Conservation (phyloP, 2,329 filamentous ascomycete species). For the Xylaria sp. region DNA sequence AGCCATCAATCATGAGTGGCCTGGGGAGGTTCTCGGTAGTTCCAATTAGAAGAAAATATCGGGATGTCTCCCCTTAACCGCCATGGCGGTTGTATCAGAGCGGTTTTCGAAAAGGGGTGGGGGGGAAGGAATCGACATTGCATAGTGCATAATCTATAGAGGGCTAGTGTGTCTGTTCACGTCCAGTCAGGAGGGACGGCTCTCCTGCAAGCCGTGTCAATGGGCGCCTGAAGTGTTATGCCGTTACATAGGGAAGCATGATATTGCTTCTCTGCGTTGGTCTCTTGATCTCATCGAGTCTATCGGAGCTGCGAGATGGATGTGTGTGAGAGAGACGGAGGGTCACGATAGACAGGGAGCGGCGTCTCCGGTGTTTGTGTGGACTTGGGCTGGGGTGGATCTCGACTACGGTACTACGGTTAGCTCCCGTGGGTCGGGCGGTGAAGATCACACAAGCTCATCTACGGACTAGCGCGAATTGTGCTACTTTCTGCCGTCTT, state of each 20-base stretch:
- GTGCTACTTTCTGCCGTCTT: conserved; percentile 24
- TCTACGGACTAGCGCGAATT: not conserved
- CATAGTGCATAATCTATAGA: conserved; percentile 26
- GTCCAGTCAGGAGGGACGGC: conserved; percentile 9
- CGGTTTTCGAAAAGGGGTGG: conserved; percentile 7
- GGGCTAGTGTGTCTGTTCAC: conserved; percentile 11
- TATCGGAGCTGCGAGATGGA: conserved; percentile 17
- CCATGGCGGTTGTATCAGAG: conserved; percentile 9
- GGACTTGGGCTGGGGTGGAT: not conserved
- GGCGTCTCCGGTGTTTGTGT: conserved; percentile 2
- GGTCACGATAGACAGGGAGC: not conserved
- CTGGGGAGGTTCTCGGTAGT: not conserved
- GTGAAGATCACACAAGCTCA: conserved; percentile 23
- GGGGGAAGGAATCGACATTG: conserved; percentile 11
- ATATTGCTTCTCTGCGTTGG: conserved; percentile 11
- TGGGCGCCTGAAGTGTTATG: conserved; percentile 24
- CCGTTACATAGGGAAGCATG: conserved; percentile 10
- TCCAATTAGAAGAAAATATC: not conserved
- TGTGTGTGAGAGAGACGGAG: not conserved
- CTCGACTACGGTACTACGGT: not conserved
- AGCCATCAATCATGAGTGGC: conserved; percentile 1
- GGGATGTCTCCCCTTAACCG: conserved; percentile 17
- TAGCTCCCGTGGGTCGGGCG: conserved; percentile 18
- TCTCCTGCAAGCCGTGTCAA: conserved; percentile 16
- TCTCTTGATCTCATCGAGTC: not conserved